These are phyloP conservation scores for Termitomyces sp. DNA, from an alignment of 768 basidiomycete genomes.

Conservation along the genomic window DNA sequence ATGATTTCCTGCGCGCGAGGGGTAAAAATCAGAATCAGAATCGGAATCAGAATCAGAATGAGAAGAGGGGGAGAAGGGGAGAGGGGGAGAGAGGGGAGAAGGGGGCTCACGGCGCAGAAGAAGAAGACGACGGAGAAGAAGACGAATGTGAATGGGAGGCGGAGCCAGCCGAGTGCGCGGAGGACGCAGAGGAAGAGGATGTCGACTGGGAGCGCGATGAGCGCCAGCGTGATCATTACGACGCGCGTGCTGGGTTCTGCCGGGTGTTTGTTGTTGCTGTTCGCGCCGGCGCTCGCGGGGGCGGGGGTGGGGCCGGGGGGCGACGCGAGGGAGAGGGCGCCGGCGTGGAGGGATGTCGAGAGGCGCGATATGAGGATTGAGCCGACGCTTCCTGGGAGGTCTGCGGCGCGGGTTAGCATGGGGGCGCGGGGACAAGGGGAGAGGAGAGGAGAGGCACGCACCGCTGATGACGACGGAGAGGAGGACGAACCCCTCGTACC, in stretches of 20 bases:
- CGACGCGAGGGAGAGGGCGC: constrained; percentile 32
- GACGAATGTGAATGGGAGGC: constrained; percentile 65
- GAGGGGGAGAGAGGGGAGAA: no score
- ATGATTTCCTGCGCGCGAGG: constrained; percentile 39
- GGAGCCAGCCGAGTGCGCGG: constrained; percentile 70
- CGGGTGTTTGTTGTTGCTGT: constrained; percentile 8
- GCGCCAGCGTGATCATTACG: constrained; percentile 64
- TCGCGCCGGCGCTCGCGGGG: no score
- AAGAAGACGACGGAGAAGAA: constrained; percentile 65
- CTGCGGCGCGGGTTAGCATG: constrained; percentile 25
- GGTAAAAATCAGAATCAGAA: no score
- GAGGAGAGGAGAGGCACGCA: constrained; percentile 23
- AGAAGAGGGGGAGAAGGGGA: no score
- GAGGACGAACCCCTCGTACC: constrained; percentile 84
- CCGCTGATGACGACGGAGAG: constrained; percentile 87
- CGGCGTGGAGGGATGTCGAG: constrained; percentile 81
- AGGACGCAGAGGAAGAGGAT: constrained; percentile 68
- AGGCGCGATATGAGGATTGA: constrained; percentile 88
- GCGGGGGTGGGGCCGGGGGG: no score
- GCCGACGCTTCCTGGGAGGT: constrained; percentile 85
- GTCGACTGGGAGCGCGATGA: constrained; percentile 78
- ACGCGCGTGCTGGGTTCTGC: constrained; percentile 41
- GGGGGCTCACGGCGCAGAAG: constrained; percentile 66
- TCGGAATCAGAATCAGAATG: no score
- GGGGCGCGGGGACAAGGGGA: no score